phyloP scores from a whole-genome alignment of 2,329 filamentous ascomycete species.

The Macrophomina phaseolina region DNA sequence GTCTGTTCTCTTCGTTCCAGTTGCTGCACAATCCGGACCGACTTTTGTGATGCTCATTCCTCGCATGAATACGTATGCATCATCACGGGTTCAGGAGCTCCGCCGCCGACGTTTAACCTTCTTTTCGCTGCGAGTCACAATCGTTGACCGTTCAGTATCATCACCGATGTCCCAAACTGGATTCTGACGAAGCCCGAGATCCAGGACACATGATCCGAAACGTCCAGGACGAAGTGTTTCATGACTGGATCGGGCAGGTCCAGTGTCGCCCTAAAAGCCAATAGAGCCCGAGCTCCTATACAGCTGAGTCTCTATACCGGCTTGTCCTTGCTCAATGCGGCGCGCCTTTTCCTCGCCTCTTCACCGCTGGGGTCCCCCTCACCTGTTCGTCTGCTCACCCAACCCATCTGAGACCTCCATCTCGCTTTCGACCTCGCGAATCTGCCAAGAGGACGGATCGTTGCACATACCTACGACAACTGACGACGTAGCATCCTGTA shows the following conservation, averaged over 20 bases:
- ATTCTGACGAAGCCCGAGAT: background rate
- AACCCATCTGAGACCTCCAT: conserved; percentile 6
- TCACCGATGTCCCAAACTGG: background rate
- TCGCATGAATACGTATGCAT: background rate
- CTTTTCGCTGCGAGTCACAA: background rate
- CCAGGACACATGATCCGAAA: background rate
- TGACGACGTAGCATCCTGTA: too few relatives aligned
- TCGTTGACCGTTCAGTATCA: background rate
- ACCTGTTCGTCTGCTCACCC: background rate
- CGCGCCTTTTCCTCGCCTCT: background rate
- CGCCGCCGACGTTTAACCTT: conserved; percentile 8
- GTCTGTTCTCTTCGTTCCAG: conserved; percentile 1
- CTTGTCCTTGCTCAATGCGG: background rate
- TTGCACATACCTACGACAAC: background rate
- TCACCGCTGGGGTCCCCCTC: background rate
- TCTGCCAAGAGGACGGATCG: conserved; percentile 1
- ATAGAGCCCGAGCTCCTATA: conserved; percentile 22
- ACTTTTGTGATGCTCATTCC: background rate
- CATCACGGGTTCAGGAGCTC: background rate
- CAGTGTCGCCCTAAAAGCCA: background rate
- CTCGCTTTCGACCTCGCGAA: background rate
- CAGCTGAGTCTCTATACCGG: background rate
- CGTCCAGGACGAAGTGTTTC: background rate
- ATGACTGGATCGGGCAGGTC: conserved; percentile 4
- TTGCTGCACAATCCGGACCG: background rate